Evolutionary conservation across 345 rosid species (phyloP).

Genomic region (Dimocarpus longan): DNA sequence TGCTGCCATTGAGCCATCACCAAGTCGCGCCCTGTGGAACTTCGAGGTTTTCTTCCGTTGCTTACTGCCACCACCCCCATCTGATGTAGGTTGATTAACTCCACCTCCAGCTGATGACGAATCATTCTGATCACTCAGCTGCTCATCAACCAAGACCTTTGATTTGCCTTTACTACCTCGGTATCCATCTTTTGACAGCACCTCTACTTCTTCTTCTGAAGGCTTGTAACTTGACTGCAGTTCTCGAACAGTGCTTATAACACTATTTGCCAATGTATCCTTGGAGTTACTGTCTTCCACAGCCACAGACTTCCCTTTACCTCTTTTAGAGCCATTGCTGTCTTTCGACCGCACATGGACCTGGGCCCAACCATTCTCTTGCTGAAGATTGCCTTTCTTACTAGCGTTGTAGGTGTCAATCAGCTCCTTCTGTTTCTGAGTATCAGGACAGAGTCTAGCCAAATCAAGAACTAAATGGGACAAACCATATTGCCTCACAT

Average conservation of each 20-base stretch:
- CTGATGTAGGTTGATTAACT: slow-evolving; percentile 28
- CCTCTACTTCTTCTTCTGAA: slow-evolving; percentile 56
- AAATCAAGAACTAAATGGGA: slow-evolving; percentile 77
- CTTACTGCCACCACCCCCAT: slow-evolving; percentile 47
- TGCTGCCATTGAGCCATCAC: slow-evolving; percentile 79
- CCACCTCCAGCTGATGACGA: slow-evolving; percentile 30
- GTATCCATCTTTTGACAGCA: slow-evolving; percentile 61
- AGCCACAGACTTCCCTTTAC: slow-evolving; percentile 52
- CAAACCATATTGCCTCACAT: slow-evolving; percentile 64
- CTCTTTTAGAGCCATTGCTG: slow-evolving; percentile 34
- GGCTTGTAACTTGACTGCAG: slow-evolving; percentile 53
- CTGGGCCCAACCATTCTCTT: slow-evolving; percentile 35
- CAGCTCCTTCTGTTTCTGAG: slow-evolving; percentile 81
- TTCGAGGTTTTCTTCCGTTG: slow-evolving; percentile 80
- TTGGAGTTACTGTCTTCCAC: slow-evolving; percentile 37
- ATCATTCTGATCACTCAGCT: slow-evolving; percentile 28
- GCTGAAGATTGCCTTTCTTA: slow-evolving; percentile 32
- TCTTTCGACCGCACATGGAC: slow-evolving; percentile 26
- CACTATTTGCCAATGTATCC: slow-evolving; percentile 59
- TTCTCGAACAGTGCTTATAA: slow-evolving; percentile 57
- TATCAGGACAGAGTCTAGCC: slow-evolving; percentile 87
- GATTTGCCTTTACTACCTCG: slow-evolving; percentile 58
- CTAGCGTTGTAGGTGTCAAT: slow-evolving; percentile 61
- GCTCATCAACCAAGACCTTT: slow-evolving; percentile 35
- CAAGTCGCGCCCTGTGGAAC: slow-evolving; percentile 70